phyloP scores from a whole-genome alignment of 495 filamentous ascomycete species.

The Emericellopsis terricola region DNA sequence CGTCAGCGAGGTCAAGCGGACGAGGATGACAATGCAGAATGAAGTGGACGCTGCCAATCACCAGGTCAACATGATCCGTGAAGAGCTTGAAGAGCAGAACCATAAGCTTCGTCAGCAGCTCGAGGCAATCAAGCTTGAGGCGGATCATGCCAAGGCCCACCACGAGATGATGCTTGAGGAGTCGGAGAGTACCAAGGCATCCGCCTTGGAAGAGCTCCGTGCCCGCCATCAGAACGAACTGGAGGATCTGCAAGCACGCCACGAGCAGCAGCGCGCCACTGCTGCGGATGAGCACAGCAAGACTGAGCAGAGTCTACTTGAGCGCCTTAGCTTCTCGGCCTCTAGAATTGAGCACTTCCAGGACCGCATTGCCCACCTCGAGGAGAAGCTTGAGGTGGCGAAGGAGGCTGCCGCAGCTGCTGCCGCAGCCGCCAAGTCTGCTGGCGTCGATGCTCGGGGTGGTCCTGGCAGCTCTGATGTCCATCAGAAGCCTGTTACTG shows the following conservation, averaged over 20 bases:
- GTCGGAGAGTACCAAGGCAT: constrained; percentile 40
- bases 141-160: constrained; percentile 51
- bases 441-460: constrained; percentile 21
- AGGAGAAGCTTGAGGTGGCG: constrained; percentile 75
- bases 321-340: constrained; percentile 57
- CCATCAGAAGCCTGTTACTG: constrained; percentile 7
- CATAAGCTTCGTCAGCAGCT: constrained; percentile 47
- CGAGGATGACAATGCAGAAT: constrained; percentile 54
- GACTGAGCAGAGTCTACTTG: constrained; percentile 44
- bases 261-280: constrained; percentile 55
- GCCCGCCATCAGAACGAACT: constrained; percentile 56
- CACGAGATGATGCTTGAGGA: constrained; percentile 69
- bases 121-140: constrained; percentile 53
- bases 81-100: constrained; percentile 58
- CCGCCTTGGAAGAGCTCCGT: constrained; percentile 47
- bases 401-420: constrained; percentile 82
- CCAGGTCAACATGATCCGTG: constrained; percentile 62
- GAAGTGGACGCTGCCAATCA: constrained; percentile 69
- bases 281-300: constrained; percentile 54
- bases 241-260: constrained; percentile 43
- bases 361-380: constrained; percentile 63
- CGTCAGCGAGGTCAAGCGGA: constrained; percentile 59
- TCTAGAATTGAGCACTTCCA: constrained; percentile 65
- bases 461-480: constrained; percentile 8
- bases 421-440: constrained; percentile 59